These are phyloP conservation scores for Styphnolobium japonicum DNA, from an alignment of 306 rosid species.

Conservation along the genomic window DNA sequence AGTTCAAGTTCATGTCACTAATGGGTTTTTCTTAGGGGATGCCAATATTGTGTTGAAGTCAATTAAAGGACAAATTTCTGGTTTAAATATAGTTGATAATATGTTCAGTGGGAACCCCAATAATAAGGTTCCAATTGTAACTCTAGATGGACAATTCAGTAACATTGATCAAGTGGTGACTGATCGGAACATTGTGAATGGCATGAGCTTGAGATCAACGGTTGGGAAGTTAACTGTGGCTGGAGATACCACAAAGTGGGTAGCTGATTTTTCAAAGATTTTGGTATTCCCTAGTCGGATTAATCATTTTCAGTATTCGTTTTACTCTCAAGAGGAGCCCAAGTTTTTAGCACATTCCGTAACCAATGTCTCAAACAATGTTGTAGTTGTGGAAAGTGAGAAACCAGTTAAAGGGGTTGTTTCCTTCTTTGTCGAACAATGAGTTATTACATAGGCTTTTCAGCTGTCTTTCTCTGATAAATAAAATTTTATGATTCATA, in stretches of 20 bases:
- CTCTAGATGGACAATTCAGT: slow-evolving; percentile 43
- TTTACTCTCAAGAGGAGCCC: slow-evolving; percentile 25
- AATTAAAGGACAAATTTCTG: slow-evolving; percentile 40
- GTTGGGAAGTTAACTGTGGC: slow-evolving; percentile 39
- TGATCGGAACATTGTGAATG: slow-evolving; percentile 52
- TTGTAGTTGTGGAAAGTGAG: slow-evolving; percentile 43
- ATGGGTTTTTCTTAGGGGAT: slow-evolving; percentile 59
- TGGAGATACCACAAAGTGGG: slow-evolving; percentile 51
- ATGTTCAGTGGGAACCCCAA: slow-evolving; percentile 46
- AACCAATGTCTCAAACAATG: slow-evolving; percentile 51
- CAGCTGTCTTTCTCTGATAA: not conserved
- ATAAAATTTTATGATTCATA: not conserved
- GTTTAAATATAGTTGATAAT: slow-evolving; percentile 52
- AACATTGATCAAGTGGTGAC: slow-evolving; percentile 51
- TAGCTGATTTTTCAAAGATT: slow-evolving; percentile 45
- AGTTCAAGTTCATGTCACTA: slow-evolving; percentile 62
- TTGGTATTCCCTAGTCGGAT: slow-evolving; percentile 53
- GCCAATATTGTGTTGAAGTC: slow-evolving; percentile 57
- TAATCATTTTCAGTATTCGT: slow-evolving; percentile 48
- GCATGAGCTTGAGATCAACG: slow-evolving; percentile 50
- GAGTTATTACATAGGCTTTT: not conserved
- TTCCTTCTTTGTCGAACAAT: slow-evolving; percentile 29
- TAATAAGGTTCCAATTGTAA: slow-evolving; percentile 36
- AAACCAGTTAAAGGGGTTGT: slow-evolving; percentile 24
- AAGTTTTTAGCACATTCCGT: slow-evolving; percentile 48